Conservation (phyloP, 1,284 basidiomycete genomes). For the Schizophyllum amplum region DNA sequence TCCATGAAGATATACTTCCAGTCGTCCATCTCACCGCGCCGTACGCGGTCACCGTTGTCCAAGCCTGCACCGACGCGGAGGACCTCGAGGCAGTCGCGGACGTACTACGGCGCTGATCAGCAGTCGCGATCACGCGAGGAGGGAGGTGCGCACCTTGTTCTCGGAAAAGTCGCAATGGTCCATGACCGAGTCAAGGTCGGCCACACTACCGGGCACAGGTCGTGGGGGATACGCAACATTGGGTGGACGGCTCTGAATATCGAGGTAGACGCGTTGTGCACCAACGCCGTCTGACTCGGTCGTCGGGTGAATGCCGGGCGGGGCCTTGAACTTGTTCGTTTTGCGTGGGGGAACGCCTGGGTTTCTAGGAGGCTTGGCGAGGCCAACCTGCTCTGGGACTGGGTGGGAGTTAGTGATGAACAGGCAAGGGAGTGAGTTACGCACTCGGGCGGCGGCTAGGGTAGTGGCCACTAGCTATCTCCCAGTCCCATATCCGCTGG, state of each 20-base stretch:
- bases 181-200: constrained; percentile 84
- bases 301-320: constrained; percentile 32
- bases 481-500: constrained; percentile 89
- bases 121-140: neutral
- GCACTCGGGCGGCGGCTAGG: constrained; percentile 70
- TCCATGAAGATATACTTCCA: constrained; percentile 70
- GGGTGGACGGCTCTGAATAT: constrained; percentile 49
- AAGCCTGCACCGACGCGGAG: constrained; percentile 65
- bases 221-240: constrained; percentile 74
- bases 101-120: constrained; percentile 38
- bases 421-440: constrained; percentile 22
- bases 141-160: constrained; percentile 50
- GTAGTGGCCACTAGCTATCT: constrained; percentile 85
- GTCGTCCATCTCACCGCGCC: constrained; percentile 49
- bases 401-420: constrained; percentile 6
- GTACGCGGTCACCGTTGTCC: constrained; percentile 54
- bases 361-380: constrained; percentile 54
- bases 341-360: constrained; percentile 56
- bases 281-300: constrained; percentile 55
- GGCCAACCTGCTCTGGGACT: constrained; percentile 70
- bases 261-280: constrained; percentile 68
- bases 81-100: constrained; percentile 75
- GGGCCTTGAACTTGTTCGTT: constrained; percentile 34
- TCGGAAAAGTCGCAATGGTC: constrained; percentile 83
- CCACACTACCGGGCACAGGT: constrained; percentile 71